A percentile compares a stretch with the other conserved stretches of the same genome.
Evolutionary conservation across 306 rosid species (phyloP).

Genomic region (Acacia acuminata): DNA sequence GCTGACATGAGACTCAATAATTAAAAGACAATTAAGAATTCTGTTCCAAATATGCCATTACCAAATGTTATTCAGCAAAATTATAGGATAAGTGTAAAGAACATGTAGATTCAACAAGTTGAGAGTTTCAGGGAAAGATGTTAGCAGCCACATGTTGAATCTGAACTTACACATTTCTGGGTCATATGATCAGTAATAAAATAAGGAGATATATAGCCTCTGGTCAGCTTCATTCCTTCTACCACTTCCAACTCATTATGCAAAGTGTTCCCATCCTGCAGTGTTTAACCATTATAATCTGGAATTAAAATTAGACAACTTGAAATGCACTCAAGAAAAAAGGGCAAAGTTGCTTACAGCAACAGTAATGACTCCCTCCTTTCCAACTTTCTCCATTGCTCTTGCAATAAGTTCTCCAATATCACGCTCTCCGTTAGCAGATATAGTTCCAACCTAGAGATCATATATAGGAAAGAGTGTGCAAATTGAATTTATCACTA

Average conservation of each 20-base stretch:
- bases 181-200: constrained; percentile 83
- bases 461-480: constrained; percentile 1
- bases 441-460: constrained; percentile 86
- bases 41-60: background rate
- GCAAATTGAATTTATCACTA: background rate
- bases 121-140: constrained; percentile 8
- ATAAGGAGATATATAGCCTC: constrained; percentile 94
- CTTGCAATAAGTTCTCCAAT: constrained; percentile 91
- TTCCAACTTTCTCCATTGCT: constrained; percentile 99
- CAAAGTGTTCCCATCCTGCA: constrained; percentile 91
- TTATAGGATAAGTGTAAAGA: background rate
- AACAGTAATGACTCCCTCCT: constrained; percentile 94
- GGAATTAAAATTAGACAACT: constrained; percentile 8
- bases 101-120: background rate
- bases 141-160: constrained; percentile 29
- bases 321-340: constrained; percentile 24
- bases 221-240: constrained; percentile 89
- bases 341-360: constrained; percentile 51
- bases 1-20: background rate
- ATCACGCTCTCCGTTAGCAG: constrained; percentile 91
- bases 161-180: constrained; percentile 83
- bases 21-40: background rate
- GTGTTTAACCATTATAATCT: constrained; percentile 24
- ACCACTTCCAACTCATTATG: constrained; percentile 96
- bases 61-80: constrained; percentile 14